A percentile compares a stretch with the other conserved stretches of the same genome.
Evolutionary conservation across 768 basidiomycete species (phyloP).

Genomic region (Boletus vinaceobasis): DNA sequence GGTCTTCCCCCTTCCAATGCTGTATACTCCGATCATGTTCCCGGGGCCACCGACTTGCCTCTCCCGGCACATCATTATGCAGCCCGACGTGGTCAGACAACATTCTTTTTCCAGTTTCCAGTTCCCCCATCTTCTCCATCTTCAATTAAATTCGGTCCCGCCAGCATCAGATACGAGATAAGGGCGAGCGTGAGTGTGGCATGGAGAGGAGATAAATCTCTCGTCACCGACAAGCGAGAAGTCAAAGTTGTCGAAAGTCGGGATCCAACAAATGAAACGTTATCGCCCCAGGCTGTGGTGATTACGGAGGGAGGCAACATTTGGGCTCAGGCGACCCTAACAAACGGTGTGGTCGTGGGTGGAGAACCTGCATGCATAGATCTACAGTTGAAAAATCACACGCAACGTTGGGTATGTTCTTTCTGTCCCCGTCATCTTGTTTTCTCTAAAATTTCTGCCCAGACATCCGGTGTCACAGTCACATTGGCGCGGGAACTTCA

Average conservation of each 20-base stretch:
- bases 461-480: constrained; percentile 70
- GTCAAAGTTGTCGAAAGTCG: constrained; percentile 63
- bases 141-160: constrained; percentile 68
- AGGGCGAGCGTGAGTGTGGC: constrained; percentile 67
- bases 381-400: constrained; percentile 79
- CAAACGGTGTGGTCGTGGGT: constrained; percentile 60
- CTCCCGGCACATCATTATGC: constrained; percentile 66
- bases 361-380: constrained; percentile 73
- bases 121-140: constrained; percentile 65
- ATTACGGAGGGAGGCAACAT: constrained; percentile 79
- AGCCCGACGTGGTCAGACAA: constrained; percentile 72
- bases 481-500: constrained; percentile 59
- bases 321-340: constrained; percentile 66
- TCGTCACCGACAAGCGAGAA: constrained; percentile 60
- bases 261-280: constrained; percentile 34
- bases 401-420: constrained; percentile 63
- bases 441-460: constrained; percentile 2
- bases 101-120: constrained; percentile 78
- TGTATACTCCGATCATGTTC: constrained; percentile 52
- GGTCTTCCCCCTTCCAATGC: constrained; percentile 83
- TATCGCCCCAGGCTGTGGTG: constrained; percentile 52
- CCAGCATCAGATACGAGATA: constrained; percentile 68
- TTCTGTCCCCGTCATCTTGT: neutral
- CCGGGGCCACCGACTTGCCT: constrained; percentile 52
- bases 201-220: constrained; percentile 70